A percentile compares a stretch with the other conserved stretches of the same genome.
phyloP scores from a whole-genome alignment of 164 flowering plant genomes.

The Kingdonia uniflora region DNA sequence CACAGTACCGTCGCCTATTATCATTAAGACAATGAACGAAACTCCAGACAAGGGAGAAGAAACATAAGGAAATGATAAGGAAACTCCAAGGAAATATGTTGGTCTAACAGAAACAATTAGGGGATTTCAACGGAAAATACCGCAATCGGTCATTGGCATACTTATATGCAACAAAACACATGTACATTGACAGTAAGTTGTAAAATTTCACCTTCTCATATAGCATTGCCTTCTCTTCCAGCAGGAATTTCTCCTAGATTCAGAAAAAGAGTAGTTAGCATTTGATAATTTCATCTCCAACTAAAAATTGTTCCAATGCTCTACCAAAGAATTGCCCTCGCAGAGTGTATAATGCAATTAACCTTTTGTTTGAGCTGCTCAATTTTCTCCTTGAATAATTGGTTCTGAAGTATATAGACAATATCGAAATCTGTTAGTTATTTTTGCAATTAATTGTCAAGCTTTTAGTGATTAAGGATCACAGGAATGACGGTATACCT shows the following conservation, averaged over 20 bases:
- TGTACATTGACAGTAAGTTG: background rate
- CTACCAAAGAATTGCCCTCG: background rate
- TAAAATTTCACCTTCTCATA: conserved; percentile 40
- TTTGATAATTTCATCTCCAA: background rate
- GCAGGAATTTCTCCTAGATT: conserved; percentile 48
- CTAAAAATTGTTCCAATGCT: background rate
- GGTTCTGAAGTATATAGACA: conserved; percentile 31
- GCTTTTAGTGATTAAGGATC: background rate
- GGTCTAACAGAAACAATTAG: too few relatives aligned
- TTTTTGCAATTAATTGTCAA: background rate
- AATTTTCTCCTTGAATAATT: conserved; percentile 53
- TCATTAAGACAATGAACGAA: too few relatives aligned
- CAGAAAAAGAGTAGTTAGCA: background rate
- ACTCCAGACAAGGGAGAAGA: too few relatives aligned
- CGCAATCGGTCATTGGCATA: too few relatives aligned
- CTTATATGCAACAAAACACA: background rate
- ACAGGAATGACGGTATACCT: conserved; percentile 27
- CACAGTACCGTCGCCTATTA: too few relatives aligned
- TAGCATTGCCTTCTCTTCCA: conserved; percentile 57
- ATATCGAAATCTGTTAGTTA: background rate
- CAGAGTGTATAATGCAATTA: background rate
- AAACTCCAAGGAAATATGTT: too few relatives aligned
- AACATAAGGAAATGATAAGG: too few relatives aligned
- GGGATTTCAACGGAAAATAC: too few relatives aligned
- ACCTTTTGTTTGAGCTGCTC: conserved; percentile 61